A percentile compares a stretch with the other conserved stretches of the same genome.
Evolutionary conservation across 108 stramenopile species (phyloP).

Genomic region (Discostella stelligeroides): DNA sequence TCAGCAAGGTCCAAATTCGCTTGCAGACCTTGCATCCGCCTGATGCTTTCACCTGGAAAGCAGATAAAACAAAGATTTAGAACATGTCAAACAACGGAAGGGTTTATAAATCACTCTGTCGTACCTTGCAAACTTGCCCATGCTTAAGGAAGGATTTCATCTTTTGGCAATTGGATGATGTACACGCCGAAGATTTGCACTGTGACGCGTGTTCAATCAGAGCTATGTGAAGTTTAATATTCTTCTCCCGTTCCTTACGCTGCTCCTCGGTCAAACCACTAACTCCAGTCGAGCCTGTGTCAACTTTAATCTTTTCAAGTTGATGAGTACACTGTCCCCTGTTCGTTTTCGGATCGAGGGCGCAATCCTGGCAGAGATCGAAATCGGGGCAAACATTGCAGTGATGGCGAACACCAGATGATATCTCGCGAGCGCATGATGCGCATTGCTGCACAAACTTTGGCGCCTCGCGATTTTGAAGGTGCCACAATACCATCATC

Average conservation of each 20-base stretch:
- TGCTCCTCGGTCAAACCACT: slow-evolving; percentile 75
- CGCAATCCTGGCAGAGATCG: slow-evolving; percentile 90
- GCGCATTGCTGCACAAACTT: slow-evolving; percentile 93
- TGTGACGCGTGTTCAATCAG: slow-evolving; percentile 95
- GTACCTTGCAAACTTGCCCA: slow-evolving; percentile 71
- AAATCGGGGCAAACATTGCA: slow-evolving; percentile 90
- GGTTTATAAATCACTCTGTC: slow-evolving; percentile 7
- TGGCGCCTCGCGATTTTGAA: slow-evolving; percentile 95
- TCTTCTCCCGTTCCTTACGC: slow-evolving; percentile 81
- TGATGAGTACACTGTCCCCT: slow-evolving; percentile 81
- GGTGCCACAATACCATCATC: slow-evolving; percentile 99
- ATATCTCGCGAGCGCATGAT: slow-evolving; percentile 79
- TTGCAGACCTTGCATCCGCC: slow-evolving; percentile 96
- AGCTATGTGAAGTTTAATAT: slow-evolving; percentile 93
- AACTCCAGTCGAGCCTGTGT: slow-evolving; percentile 43
- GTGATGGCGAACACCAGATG: slow-evolving; percentile 83
- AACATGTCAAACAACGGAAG: not conserved
- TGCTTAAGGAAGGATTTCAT: slow-evolving; percentile 95
- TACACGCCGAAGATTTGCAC: slow-evolving; percentile 82
- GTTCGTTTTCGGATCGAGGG: slow-evolving; percentile 69
- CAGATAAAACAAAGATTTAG: not conserved
- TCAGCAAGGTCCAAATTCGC: slow-evolving; percentile 93
- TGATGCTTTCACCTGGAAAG: slow-evolving; percentile 54
- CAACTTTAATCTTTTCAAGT: slow-evolving; percentile 72
- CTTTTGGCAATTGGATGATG: slow-evolving; percentile 89